A percentile compares a stretch with the other conserved stretches of the same genome.
These are phyloP conservation scores for Dothideomycetidae sp. DNA, from an alignment of 2,329 filamentous ascomycete species.

Conservation along the genomic window DNA sequence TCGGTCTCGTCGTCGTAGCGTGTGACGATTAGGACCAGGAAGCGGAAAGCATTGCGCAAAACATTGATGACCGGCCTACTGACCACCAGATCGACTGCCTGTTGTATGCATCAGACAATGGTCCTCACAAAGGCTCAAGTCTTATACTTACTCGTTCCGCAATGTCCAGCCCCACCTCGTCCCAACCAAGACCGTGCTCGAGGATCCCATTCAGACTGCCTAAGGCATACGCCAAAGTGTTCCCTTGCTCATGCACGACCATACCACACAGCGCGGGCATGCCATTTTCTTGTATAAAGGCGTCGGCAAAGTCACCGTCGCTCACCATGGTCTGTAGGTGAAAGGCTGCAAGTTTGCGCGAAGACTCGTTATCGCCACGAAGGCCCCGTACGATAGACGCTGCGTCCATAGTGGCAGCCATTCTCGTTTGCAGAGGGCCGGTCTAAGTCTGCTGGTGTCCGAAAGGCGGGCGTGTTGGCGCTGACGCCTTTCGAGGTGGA, in stretches of 20 bases:
- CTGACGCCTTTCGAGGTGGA: no score
- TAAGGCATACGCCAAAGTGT: conserved; percentile 88
- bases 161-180: conserved; percentile 62
- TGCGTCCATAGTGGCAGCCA: conserved; percentile 23
- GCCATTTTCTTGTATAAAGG: conserved; percentile 84
- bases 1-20: conserved; percentile 34
- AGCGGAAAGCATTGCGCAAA: conserved; percentile 88
- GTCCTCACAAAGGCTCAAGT: conserved; percentile 9
- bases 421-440: no score
- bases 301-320: conserved; percentile 89
- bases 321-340: conserved; percentile 92
- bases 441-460: no score
- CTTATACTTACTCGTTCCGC: conserved; percentile 44
- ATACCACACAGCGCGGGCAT: conserved; percentile 67
- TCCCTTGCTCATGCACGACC: conserved; percentile 73
- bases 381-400: conserved; percentile 37
- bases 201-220: conserved; percentile 76
- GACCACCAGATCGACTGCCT: conserved; percentile 84
- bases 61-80: conserved; percentile 95
- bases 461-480: no score
- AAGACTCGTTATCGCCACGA: conserved; percentile 61
- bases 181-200: conserved; percentile 97
- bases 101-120: conserved; percentile 13
- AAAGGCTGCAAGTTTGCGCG: conserved; percentile 97
- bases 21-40: conserved; percentile 83